Percentiles rank a stretch among this genome's conserved stretches.
Conservation (phyloP, 345 rosid genomes). For the Combretum micranthum region DNA sequence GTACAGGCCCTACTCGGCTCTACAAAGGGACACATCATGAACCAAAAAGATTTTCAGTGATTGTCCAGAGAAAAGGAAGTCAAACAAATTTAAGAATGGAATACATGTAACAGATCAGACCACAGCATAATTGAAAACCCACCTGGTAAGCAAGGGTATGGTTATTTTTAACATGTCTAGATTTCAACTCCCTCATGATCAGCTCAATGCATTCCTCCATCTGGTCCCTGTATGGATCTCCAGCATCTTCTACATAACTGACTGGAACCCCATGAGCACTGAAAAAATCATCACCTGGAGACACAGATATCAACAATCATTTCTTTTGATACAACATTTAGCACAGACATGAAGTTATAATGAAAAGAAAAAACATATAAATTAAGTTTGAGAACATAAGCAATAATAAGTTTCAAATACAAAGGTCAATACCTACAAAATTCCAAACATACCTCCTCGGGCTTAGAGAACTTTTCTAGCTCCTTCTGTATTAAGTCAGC, state of each 20-base stretch:
- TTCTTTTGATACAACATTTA: too few relatives aligned
- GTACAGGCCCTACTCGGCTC: constrained; percentile 98
- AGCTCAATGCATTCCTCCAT: constrained; percentile 88
- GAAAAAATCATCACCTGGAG: constrained; percentile 76
- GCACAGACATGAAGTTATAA: background rate
- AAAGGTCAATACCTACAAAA: background rate
- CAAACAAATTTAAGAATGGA: background rate
- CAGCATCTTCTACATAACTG: constrained; percentile 77
- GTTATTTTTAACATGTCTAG: constrained; percentile 61
- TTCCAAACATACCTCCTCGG: constrained; percentile 54
- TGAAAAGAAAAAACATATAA: background rate
- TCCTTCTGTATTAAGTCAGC: constrained; percentile 77
- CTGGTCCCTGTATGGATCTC: constrained; percentile 91
- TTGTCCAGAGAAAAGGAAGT: background rate
- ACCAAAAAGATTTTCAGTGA: background rate
- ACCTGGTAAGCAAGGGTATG: constrained; percentile 93
- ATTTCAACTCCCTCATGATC: constrained; percentile 77
- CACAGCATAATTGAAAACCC: constrained; percentile 12
- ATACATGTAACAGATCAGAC: background rate
- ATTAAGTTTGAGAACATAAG: background rate
- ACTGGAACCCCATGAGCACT: constrained; percentile 98
- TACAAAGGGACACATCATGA: constrained; percentile 16
- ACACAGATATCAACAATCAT: constrained; percentile 7
- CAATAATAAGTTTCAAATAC: background rate
- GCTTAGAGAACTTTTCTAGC: constrained; percentile 53